Evolutionary conservation across 116 monocot species (phyloP).

Genomic region (Posidonia oceanica): DNA sequence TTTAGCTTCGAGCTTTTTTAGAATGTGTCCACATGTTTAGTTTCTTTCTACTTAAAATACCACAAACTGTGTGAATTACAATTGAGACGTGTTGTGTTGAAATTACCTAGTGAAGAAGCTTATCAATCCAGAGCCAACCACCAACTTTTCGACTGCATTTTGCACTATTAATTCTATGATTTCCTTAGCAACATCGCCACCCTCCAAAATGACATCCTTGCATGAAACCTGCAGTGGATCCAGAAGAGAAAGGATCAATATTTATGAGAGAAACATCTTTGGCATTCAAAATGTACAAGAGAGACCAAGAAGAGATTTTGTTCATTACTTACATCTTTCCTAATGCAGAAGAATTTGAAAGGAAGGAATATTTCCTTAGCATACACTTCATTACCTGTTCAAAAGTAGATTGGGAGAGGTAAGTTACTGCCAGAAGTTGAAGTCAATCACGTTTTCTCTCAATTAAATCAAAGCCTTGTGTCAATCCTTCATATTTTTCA

Average conservation of each 20-base stretch:
- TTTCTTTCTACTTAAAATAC: background rate
- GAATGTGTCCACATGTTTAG: no score
- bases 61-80: background rate
- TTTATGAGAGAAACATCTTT: background rate
- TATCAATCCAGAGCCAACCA: conserved; percentile 27
- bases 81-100: background rate
- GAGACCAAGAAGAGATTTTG: background rate
- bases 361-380: conserved; percentile 59
- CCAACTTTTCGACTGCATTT: conserved; percentile 39
- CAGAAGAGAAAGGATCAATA: background rate
- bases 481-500: no score
- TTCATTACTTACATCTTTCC: conserved; percentile 39
- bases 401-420: no score
- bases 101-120: conserved; percentile 29
- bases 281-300: background rate
- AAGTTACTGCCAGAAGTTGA: no score
- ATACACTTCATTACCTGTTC: background rate
- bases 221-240: conserved; percentile 22
- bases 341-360: conserved; percentile 51
- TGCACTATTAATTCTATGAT: conserved; percentile 33
- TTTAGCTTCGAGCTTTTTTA: no score
- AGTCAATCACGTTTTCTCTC: no score
- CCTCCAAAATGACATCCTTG: conserved; percentile 41
- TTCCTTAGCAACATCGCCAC: conserved; percentile 31
- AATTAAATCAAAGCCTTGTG: no score